A percentile compares a stretch with the other conserved stretches of the same genome.
phyloP scores from a whole-genome alignment of 805 yeast genomes.

The Myxozyma sirexii region DNA sequence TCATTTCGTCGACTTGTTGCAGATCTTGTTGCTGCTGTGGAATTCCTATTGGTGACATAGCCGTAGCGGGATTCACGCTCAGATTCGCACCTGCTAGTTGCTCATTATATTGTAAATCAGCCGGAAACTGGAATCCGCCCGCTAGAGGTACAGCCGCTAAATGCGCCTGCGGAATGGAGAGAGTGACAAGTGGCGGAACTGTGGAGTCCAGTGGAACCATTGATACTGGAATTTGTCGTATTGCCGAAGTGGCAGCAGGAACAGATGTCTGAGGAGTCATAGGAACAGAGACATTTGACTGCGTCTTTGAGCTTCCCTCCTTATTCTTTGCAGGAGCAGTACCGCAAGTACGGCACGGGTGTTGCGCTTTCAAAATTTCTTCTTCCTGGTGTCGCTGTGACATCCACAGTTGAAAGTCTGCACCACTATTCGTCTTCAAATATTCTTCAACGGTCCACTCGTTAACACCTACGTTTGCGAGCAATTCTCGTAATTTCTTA shows the following conservation, averaged over 20 bases:
- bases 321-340: conserved; percentile 16
- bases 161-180: not conserved
- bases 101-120: not conserved
- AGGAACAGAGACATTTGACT: not conserved
- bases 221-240: not conserved
- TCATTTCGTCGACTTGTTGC: not conserved
- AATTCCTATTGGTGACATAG: no score
- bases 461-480: conserved; percentile 16
- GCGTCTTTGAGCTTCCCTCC: not conserved
- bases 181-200: not conserved
- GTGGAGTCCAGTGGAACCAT: not conserved
- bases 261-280: not conserved
- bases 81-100: not conserved
- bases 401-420: conserved; percentile 1
- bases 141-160: not conserved
- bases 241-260: not conserved
- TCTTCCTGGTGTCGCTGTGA: conserved; percentile 17
- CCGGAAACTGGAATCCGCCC: not conserved
- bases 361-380: conserved; percentile 16
- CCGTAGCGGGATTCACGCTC: not conserved
- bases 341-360: conserved; percentile 30
- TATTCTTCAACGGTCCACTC: conserved; percentile 25
- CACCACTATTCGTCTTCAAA: conserved; percentile 13
- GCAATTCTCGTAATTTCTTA: conserved; percentile 21
- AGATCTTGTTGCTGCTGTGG: no score